Conservation (phyloP, 768 basidiomycete species). For the Kwoniella sp. region DNA sequence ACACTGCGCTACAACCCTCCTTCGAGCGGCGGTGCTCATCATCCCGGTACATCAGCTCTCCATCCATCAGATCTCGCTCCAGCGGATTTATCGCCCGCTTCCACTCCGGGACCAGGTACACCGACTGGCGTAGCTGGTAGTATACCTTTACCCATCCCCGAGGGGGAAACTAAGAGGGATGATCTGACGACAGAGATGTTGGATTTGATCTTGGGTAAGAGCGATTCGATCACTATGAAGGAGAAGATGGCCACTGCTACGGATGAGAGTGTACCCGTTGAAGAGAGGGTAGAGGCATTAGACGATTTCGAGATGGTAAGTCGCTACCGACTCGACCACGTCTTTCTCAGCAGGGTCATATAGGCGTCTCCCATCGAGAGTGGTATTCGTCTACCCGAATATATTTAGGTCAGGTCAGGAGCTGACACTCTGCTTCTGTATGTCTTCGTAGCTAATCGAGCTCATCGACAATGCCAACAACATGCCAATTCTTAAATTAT, state of each 20-base stretch:
- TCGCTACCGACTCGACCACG: not conserved
- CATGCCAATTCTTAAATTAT: constrained; percentile 53
- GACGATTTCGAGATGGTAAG: constrained; percentile 57
- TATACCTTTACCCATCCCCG: constrained; percentile 7
- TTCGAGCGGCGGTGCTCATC: constrained; percentile 7
- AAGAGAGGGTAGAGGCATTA: constrained; percentile 53
- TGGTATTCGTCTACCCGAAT: too few species aligned
- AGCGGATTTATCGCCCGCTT: constrained; percentile 28
- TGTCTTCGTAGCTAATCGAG: constrained; percentile 51
- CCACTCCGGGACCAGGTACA: constrained; percentile 37
- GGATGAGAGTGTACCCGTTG: constrained; percentile 45
- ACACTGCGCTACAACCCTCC: constrained; percentile 40
- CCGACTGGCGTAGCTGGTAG: constrained; percentile 11
- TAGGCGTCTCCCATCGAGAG: too few species aligned
- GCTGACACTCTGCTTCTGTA: too few species aligned
- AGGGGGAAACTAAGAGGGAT: constrained; percentile 20
- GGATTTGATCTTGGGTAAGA: constrained; percentile 56
- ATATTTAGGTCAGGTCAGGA: too few species aligned
- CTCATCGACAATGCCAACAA: constrained; percentile 57
- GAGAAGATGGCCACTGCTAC: constrained; percentile 54
- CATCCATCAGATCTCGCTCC: constrained; percentile 38
- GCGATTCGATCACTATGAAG: constrained; percentile 54
- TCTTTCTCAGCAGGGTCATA: constrained; percentile 3
- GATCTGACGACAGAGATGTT: constrained; percentile 51
- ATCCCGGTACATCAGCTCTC: constrained; percentile 30